These are phyloP conservation scores for Drechslera avenae DNA, from an alignment of 2,329 filamentous ascomycete species.

Conservation along the genomic window DNA sequence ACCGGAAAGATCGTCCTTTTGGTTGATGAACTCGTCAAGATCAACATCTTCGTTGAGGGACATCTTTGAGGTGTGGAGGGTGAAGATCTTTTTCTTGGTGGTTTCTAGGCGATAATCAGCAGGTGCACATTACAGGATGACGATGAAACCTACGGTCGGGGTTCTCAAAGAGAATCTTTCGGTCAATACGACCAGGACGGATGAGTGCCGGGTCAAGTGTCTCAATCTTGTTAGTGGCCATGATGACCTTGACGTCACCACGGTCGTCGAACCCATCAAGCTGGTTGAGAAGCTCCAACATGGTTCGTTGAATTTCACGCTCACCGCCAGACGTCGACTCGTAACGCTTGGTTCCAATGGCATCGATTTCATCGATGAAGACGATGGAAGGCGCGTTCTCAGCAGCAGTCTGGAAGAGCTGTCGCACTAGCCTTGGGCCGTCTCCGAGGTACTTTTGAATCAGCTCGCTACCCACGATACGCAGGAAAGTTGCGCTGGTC, in stretches of 20 bases:
- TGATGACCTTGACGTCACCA: conserved; percentile 98
- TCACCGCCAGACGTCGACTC: conserved; percentile 97
- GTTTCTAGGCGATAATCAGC: conserved; percentile 74
- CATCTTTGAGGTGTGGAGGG: conserved; percentile 98
- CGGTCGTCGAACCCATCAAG: conserved; percentile 98
- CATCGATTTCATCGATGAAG: conserved; percentile 99
- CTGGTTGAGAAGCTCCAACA: conserved; percentile 98
- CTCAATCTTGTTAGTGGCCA: conserved; percentile 99
- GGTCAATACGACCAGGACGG: conserved; percentile 94
- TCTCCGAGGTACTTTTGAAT: conserved; percentile 99
- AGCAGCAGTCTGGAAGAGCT: conserved; percentile 93
- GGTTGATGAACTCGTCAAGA: conserved; percentile 95
- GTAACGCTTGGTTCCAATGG: conserved; percentile 98
- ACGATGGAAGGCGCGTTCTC: conserved; percentile 97
- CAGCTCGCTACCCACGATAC: conserved; percentile 94
- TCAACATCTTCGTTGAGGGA: conserved; percentile 95
- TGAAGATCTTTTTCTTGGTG: conserved; percentile 98
- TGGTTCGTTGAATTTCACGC: conserved; percentile 95
- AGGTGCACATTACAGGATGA: background rate
- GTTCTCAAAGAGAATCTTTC: conserved; percentile 86
- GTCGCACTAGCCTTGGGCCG: conserved; percentile 89
- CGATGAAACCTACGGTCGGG: conserved; percentile 63
- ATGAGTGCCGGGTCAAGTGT: conserved; percentile 95
- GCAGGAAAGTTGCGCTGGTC: conserved; percentile 96
- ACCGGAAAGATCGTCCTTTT: conserved; percentile 96